Conservation (phyloP, 139 green algal genomes). For the Ulvella scutata region DNA sequence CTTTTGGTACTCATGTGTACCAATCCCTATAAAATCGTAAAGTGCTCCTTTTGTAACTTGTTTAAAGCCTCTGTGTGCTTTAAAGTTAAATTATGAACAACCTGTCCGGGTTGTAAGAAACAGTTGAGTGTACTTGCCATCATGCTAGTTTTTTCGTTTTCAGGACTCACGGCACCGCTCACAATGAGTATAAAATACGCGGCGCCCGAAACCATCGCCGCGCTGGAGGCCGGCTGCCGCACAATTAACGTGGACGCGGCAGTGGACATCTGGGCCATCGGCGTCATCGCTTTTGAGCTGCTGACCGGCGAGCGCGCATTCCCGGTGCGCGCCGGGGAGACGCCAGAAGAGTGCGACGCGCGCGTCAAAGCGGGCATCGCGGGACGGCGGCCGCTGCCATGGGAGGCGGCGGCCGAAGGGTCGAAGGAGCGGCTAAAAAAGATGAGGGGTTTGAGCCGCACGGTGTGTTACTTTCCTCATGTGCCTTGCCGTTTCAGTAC, state of each 20-base stretch:
- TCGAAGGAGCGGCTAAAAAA: background rate
- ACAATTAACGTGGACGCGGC: background rate
- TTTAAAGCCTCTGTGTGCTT: no score
- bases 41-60: no score
- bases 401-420: background rate
- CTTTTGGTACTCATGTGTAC: no score
- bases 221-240: background rate
- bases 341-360: background rate
- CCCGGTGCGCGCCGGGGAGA: background rate
- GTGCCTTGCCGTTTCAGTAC: no score
- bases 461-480: no score
- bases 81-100: no score
- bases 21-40: no score
- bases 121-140: no score
- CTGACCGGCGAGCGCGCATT: conserved; percentile 42
- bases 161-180: no score
- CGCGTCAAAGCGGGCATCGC: no score
- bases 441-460: background rate
- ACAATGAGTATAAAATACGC: background rate
- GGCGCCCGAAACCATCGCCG: background rate
- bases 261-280: conserved; percentile 70
- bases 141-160: no score
- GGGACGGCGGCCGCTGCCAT: background rate
- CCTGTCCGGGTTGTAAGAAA: no score
- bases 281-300: conserved; percentile 72